Base-by-base conservation (phyloP, 257 asterid species). In the Fraxinus americana region DNA sequence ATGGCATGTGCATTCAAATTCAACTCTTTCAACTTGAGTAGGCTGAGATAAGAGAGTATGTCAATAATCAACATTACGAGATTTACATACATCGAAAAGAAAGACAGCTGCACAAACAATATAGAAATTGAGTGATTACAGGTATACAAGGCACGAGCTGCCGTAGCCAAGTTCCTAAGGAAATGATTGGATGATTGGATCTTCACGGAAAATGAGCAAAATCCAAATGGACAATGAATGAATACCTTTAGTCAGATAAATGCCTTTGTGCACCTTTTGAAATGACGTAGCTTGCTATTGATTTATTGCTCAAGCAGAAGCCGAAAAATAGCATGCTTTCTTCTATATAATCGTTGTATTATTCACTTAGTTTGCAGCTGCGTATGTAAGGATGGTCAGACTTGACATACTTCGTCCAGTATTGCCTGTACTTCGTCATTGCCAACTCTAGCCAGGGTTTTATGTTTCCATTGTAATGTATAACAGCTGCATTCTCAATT, bases 401-500 rank as follows among this genome's bases (percentile, higher is more conserved):
- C 79, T 90, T 95, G 77, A 95, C 86, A 78, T 93, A 93, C 88
- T 88, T 95, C 35, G 90, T 88, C 98, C 98, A 93, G 85, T 90
- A 93, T 4, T 97, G 83, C 82, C 89, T 91, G 86, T 95, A 93
- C 94, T 90, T 93, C 0, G 92, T 89, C 98, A 95, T 90, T 70
- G 97, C 99, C 91, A 95, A 77, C 83, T 95, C 99, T 70, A 95
- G 85, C 97, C 99, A 95, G 11, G 99, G 99, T 81, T 95, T 95
- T 98, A 95, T 93, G 89, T 95, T 95, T 83, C 99, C 99, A 7
- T 95, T 95, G 77, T 93, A 95, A 86, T 95, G 99, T 65, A 95
- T 67, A 74, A 95, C 99, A 13, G 99, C 98, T 41, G 99, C 99
- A 80, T 87, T 88, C 85, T 95, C 98, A 21, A 95, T 95, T 34